A percentile compares a stretch with the other conserved stretches of the same genome.
Evolutionary conservation across 768 basidiomycete genomes (phyloP).

Genomic region (Russula griseocarnosa): DNA sequence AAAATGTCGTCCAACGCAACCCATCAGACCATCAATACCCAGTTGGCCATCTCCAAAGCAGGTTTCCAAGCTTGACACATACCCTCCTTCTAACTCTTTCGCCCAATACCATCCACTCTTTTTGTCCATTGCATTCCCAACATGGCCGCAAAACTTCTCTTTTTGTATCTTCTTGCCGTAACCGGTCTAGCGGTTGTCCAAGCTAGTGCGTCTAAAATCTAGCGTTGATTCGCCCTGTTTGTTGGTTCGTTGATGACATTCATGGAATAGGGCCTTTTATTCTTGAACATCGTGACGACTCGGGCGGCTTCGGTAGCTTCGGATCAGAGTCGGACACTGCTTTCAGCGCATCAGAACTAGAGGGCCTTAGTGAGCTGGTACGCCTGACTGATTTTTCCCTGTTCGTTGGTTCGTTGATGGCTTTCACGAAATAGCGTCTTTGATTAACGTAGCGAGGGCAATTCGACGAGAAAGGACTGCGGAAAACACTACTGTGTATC

Average conservation of each 20-base stretch:
- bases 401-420: neutral
- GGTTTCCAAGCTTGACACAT: constrained; percentile 18
- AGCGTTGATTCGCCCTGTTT: no score
- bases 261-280: neutral
- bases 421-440: neutral
- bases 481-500: no score
- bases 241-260: no score
- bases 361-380: constrained; percentile 11
- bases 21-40: neutral
- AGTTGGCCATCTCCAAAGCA: constrained; percentile 6
- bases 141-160: no score
- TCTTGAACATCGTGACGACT: no score
- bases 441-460: neutral
- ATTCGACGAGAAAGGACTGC: no score
- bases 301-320: no score
- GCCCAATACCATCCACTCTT: neutral
- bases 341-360: no score
- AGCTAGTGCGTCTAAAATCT: no score
- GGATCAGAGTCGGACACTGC: no score
- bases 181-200: no score
- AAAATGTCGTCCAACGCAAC: neutral
- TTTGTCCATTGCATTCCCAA: neutral
- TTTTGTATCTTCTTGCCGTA: no score
- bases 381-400: neutral
- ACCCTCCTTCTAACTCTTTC: neutral